A percentile compares a stretch with the other conserved stretches of the same genome.
Evolutionary conservation across 1,284 basidiomycete genomes (phyloP).

Genomic region (Heterobasidion parviporum): DNA sequence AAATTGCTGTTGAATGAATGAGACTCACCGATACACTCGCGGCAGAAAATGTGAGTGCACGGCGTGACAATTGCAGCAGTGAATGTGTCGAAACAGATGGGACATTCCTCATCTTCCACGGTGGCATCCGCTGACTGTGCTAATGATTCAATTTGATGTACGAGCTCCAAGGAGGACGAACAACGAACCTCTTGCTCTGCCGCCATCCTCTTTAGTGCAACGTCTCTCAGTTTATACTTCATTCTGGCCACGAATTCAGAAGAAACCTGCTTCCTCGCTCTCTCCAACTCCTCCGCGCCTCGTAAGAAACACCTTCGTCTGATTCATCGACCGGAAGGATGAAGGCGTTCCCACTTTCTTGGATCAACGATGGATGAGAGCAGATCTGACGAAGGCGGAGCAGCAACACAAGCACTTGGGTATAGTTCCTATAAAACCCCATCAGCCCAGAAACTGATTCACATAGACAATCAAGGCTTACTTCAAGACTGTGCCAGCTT

Average conservation of each 20-base stretch:
- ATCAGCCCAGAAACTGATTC: background rate
- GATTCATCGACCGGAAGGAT: constrained; percentile 30
- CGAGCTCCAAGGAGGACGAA: background rate
- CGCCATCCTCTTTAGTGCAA: constrained; percentile 28
- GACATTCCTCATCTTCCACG: constrained; percentile 42
- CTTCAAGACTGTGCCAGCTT: constrained; percentile 51
- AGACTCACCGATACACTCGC: constrained; percentile 38
- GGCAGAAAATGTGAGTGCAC: constrained; percentile 44
- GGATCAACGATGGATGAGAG: constrained; percentile 44
- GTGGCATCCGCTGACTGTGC: constrained; percentile 36
- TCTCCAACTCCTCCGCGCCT: constrained; percentile 31
- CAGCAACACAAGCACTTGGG: constrained; percentile 45
- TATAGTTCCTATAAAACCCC: constrained; percentile 34
- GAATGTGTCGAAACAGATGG: constrained; percentile 43
- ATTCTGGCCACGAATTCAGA: constrained; percentile 39
- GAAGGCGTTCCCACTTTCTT: constrained; percentile 31
- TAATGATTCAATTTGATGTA: background rate
- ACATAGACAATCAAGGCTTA: constrained; percentile 12
- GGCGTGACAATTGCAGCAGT: constrained; percentile 38
- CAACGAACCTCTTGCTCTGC: constrained; percentile 40
- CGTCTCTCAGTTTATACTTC: constrained; percentile 34
- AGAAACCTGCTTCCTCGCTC: constrained; percentile 36
- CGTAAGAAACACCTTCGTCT: constrained; percentile 21
- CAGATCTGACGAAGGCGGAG: constrained; percentile 51
- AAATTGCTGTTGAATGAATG: constrained; percentile 5